Base-by-base conservation (phyloP, 1,139 yeast species). In the Meyerozyma athensensis region DNA sequence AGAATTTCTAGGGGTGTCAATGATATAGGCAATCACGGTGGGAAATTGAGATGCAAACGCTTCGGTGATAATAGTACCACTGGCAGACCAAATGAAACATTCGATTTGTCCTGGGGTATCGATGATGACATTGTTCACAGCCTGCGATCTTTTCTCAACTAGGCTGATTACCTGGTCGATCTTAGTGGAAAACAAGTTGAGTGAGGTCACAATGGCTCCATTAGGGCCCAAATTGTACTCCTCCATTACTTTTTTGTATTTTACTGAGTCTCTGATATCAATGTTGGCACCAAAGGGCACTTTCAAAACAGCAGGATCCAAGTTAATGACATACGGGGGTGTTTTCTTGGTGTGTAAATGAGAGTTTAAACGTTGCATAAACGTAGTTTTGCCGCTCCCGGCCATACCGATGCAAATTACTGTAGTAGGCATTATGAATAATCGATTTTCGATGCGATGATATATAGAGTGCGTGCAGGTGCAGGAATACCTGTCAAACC, bases 21-120 rank as follows among this genome's bases (percentile, higher is more conserved):
- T 95, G 42, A 94, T 81, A 58, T 94, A 94, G 0, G 97, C 97
- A 46, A 94, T 77, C 26, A 92, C 87, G 0, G 98, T 92, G 5
- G 99, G 99, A 59, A 87, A 87, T 2, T 95, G 79, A 2, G 96
- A 86, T 1, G 98, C 98, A 64, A 94, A 85, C 0, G 97, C 90
- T 58, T 94, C 98, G 0, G 97, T 90, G 41, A 94, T 86, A 45
- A 94, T 94, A 16, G 97, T 77, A 7, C 99, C 99, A 34, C 96
- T 86, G 0, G 98, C 98, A 35, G 95, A 83, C 95, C 95, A 85
- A 37, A 92, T 89, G 58, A 92, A 92, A 63, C 97, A 87, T 59
- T 92, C 98, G 45, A 94, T 94, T 61, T 94, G 99, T 6, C 99
- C 99, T 0, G 99, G 99, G 1, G 99, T 94, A 60, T 94, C 99